These are phyloP conservation scores for Fraxinus floribunda DNA, from an alignment of 305 asterid species.

Conservation along the genomic window DNA sequence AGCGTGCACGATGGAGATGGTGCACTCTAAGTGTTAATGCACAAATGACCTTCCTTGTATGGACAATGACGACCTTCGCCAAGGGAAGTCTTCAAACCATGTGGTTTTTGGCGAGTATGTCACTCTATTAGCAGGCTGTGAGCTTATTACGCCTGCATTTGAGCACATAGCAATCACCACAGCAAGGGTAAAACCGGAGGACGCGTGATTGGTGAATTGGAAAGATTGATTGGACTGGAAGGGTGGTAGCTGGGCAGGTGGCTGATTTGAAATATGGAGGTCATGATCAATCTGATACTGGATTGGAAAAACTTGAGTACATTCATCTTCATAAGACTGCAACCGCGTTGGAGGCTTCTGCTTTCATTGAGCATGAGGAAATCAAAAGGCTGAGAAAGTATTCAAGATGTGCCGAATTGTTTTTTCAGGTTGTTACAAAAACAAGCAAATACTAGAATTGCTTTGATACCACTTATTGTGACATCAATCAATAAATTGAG, in stretches of 20 bases:
- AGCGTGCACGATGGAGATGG: constrained; percentile 34
- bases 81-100: constrained; percentile 29
- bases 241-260: constrained; percentile 31
- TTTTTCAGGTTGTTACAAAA: constrained; percentile 27
- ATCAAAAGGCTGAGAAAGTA: constrained; percentile 31
- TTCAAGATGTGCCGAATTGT: constrained; percentile 26
- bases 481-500: no score
- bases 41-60: constrained; percentile 34
- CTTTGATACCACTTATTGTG: no score
- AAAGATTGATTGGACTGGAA: constrained; percentile 23
- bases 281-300: neutral
- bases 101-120: constrained; percentile 24
- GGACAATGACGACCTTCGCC: constrained; percentile 32
- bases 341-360: constrained; percentile 31
- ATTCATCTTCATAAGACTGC: constrained; percentile 41
- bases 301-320: constrained; percentile 30
- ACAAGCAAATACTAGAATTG: no score
- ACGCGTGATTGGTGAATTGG: constrained; percentile 25
- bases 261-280: constrained; percentile 20
- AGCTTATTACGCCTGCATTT: constrained; percentile 27
- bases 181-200: constrained; percentile 5
- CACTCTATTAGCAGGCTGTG: constrained; percentile 16
- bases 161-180: constrained; percentile 27
- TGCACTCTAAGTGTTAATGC: constrained; percentile 29
- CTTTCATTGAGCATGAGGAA: constrained; percentile 36